Base-by-base conservation (phyloP, 352 stramenopile species). In the Globisporangium radiosum region DNA sequence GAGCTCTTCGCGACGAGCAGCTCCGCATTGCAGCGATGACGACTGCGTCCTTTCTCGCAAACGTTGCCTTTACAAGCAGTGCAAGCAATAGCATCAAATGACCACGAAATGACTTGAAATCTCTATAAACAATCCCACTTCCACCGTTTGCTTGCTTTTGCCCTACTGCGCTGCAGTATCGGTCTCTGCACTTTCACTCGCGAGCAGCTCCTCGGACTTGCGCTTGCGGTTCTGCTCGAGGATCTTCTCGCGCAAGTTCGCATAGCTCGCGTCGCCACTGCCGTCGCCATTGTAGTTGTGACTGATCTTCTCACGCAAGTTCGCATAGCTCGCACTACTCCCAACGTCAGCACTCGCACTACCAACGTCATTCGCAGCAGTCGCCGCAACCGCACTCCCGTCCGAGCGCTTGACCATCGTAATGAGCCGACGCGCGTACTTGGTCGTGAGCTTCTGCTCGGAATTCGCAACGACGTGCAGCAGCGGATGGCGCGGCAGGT, bases 361-460 rank as follows among this genome's bases (percentile, higher is more conserved):
- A 17, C 42, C 52, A 2, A 44, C 10, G 15, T 19, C 36, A 25
- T 15, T 33, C 11, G 15, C 42, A 15, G 13, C 51, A 43, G 4
- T 17, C 17, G 7, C n/a, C 25, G 7, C 49, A 33, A 33, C 25
- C 2, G 25, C 25, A 33, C 25, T 33, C 5, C 15, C 25, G 13
- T 52, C 37, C 7, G 66, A 68, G 48, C 63, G 69, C 70, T 95
- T 95, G 45, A 90, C 68, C 88, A 96, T 96, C 45, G 83, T 94
- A 56, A 96, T 90, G 19, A 95, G 65, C 36, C 83, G 73, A 13
- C 88, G 72, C n/a, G 81, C 81, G 61, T 94, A 90, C 69, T 90
- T 90, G 62, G 75, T 84, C 25, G 83, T 88, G 60, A 96, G 71
- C 59, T 88, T 85, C 64, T 96, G 78, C 63, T 95, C 80, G 55